Evolutionary conservation across 495 filamentous ascomycete genomes (phyloP), one percentile per base, ranked within the genome.

Genomic region (Penicillium paxilli): DNA sequence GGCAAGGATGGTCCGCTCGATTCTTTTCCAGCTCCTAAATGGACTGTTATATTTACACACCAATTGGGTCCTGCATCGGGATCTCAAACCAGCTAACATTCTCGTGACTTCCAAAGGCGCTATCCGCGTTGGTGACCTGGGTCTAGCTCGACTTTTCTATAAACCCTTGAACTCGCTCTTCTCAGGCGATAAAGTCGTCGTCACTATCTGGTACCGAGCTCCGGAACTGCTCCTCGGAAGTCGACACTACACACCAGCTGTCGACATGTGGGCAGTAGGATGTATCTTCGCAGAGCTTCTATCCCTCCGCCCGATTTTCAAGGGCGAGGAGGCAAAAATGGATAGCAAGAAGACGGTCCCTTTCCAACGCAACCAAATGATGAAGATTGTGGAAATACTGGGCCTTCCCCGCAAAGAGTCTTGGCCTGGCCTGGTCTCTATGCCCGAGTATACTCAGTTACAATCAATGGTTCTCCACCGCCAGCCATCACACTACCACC

Each of bases 161-260:
- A 96, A 97, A 60, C 94, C 94, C 0, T 75, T 97, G 8, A 89
- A 95, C 59, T 89, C 87, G 0, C 83, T 99, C 4, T 99, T 90
- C 76, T 87, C 81, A 32, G 94, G 95, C 47, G 94, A 99, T 66
- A 99, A 99, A 67, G 94, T 99, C 1, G 94, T 99, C 37, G 94
- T 99, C 11, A 99, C 94, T 0, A 99, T 99, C 53, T 99, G 94
- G 94, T 99, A 99, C 60, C 91, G 94, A 20, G 95, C 94, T 0
- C 94, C 94, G 0, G 94, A 98, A 69, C 77, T 98, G 8, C 84
- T 98, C 0, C 84, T 98, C 17, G 94, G 94, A 10, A 90, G 84
- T 49, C 80, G 88, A 20, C 94, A 98, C 66, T 98, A 98, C 66
- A 98, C 94, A 1, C 91, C 94, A 0, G 95, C 94, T 16, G 88